Evolutionary conservation across 2,329 filamentous ascomycete species (phyloP), one percentile per base, ranked within the genome.

Genomic region (Hypomyces rosellus): DNA sequence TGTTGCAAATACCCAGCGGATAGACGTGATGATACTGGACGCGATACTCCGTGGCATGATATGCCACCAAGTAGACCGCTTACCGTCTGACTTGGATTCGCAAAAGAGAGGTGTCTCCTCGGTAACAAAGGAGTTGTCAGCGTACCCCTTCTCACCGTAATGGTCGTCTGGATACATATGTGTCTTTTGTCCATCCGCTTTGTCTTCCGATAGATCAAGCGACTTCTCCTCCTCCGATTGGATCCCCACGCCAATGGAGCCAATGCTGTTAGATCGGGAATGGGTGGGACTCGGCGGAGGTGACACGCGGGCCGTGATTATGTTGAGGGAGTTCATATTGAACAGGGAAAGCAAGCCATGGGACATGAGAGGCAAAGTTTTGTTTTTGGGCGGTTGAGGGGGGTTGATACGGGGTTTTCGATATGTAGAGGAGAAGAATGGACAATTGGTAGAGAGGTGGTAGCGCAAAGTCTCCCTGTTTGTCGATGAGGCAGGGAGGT

Each of bases 251-350:
- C 74, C 71, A 54, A 81, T 67, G 54, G 75, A 76, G 59, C 73
- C 73, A 61, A 82, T 71, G 25, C 81, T 84, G 66, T 82, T 84
- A 55, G 80, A 78, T 65, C 81, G 76, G 52, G 81, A 77, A 49
- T 79, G 75, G 41, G 68, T 65, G 34, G 80, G 75, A 59, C 74
- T 81, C 52, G 79, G 71, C 49, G 80, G 69, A 58, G 81, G 79
- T 61, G 82, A 83, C 67, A 91, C 88, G 73, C 87, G 85, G 68
- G 88, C 84, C 64, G 89, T 93, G 69, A 96, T 82, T 69, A 96
- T 89, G 74, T 93, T 95, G 76, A 96, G 78, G 63, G 91, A 95
- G 84, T 96, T 96, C 92, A 96, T 96, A 73, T 79, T 88, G 76
- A 51, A 49, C 61, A 65, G 61, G 61, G 68, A 67, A 63, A 68